phyloP scores from a whole-genome alignment of 78 protist species.

The Dictyostelium intermedium region DNA sequence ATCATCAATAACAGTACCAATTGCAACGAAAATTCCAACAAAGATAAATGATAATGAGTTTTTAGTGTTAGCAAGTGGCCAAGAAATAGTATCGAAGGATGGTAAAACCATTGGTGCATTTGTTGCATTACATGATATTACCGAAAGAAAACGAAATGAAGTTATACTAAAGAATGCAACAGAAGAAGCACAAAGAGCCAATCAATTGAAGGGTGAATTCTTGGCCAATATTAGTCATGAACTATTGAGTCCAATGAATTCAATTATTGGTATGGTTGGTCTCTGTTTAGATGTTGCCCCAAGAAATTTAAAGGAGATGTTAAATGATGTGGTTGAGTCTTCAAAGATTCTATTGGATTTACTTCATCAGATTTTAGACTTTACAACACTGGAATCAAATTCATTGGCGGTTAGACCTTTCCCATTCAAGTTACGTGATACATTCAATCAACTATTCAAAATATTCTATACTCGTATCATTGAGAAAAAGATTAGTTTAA shows the following conservation, averaged over 20 bases:
- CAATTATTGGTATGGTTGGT: slow-evolving; percentile 64
- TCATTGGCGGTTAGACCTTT: background rate
- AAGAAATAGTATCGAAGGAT: slow-evolving; percentile 44
- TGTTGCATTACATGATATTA: slow-evolving; percentile 38
- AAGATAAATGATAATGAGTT: slow-evolving; percentile 17
- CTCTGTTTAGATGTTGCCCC: slow-evolving; percentile 47
- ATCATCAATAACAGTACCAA: background rate
- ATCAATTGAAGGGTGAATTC: slow-evolving; percentile 38
- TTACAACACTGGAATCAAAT: slow-evolving; percentile 28
- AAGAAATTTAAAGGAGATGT: slow-evolving; percentile 29
- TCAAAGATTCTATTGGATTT: slow-evolving; percentile 24
- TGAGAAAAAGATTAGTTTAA: slow-evolving; percentile 13
- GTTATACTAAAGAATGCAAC: slow-evolving; percentile 16
- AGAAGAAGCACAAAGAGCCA: slow-evolving; percentile 25
- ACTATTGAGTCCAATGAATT: slow-evolving; percentile 62
- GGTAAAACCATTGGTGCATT: slow-evolving; percentile 44
- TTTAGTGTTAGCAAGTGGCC: slow-evolving; percentile 41
- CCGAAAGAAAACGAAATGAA: slow-evolving; percentile 26
- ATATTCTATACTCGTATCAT: slow-evolving; percentile 15
- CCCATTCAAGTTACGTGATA: slow-evolving; percentile 16
- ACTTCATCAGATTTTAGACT: slow-evolving; percentile 43
- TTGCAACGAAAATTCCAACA: background rate
- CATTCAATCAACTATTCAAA: background rate
- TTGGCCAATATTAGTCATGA: slow-evolving; percentile 69
- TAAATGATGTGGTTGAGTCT: slow-evolving; percentile 26